phyloP scores from a whole-genome alignment of 148 eudicot genomes.

The Bassia scoparia region DNA sequence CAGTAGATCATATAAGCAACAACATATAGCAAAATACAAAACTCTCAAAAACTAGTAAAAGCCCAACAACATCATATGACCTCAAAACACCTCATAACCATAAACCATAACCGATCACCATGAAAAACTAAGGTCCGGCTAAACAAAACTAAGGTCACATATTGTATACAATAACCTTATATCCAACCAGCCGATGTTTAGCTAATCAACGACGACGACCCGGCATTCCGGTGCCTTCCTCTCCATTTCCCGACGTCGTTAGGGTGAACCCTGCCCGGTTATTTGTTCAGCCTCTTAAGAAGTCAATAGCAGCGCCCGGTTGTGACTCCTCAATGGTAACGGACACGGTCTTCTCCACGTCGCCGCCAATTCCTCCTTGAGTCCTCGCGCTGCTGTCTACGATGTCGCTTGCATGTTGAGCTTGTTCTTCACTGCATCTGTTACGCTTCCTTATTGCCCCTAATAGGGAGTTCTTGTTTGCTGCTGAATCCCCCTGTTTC shows the following conservation, averaged over 20 bases:
- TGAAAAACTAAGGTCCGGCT: background rate
- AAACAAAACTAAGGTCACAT: background rate
- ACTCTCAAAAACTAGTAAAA: background rate
- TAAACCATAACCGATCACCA: background rate
- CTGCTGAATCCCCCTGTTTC: constrained; percentile 41
- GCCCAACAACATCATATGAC: constrained; percentile 6
- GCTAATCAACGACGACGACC: background rate
- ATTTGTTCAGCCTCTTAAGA: constrained; percentile 41
- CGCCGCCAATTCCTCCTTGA: background rate
- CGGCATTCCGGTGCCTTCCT: constrained; percentile 17
- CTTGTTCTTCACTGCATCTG: constrained; percentile 47
- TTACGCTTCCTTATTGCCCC: constrained; percentile 41
- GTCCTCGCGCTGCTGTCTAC: constrained; percentile 15
- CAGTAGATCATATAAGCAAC: background rate
- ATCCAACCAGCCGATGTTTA: background rate
- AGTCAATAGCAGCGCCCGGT: constrained; percentile 32
- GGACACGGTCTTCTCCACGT: constrained; percentile 17
- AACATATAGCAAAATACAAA: background rate
- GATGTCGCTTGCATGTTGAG: constrained; percentile 31
- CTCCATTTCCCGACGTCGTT: constrained; percentile 39
- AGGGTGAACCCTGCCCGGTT: constrained; percentile 35
- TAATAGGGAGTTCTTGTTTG: constrained; percentile 29
- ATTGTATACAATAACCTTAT: background rate
- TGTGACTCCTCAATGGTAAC: constrained; percentile 37
- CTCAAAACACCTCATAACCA: background rate